Evolutionary conservation across 1,284 basidiomycete species (phyloP).

Genomic region (Phellopilus nigrolimitatus): DNA sequence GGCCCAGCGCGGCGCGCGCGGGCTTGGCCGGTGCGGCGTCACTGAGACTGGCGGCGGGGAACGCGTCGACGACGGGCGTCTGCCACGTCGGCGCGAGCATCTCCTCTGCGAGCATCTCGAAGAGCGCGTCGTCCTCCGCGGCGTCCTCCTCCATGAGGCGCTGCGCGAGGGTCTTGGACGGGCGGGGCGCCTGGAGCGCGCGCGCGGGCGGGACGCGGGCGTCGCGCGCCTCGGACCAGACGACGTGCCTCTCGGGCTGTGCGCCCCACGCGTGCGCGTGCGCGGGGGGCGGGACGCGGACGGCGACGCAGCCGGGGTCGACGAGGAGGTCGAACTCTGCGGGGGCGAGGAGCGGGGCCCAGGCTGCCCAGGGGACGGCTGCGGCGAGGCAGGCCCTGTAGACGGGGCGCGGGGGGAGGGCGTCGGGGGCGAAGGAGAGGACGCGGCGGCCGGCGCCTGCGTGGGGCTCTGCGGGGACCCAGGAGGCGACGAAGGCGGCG

Average conservation of each 20-base stretch:
- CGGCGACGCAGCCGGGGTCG: slow-evolving; percentile 68
- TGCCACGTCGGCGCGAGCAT: slow-evolving; percentile 61
- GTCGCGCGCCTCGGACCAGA: slow-evolving; percentile 50
- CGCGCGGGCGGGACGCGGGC: slow-evolving; percentile 21
- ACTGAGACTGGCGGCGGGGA: slow-evolving; percentile 37
- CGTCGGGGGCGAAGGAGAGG: slow-evolving; percentile 63
- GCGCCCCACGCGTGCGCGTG: slow-evolving; percentile 35
- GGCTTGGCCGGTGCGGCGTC: slow-evolving; percentile 42
- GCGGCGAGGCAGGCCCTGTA: slow-evolving; percentile 63
- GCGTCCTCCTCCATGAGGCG: slow-evolving; percentile 61
- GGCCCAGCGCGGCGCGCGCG: slow-evolving; percentile 59
- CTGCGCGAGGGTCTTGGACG: slow-evolving; percentile 61
- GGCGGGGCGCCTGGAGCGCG: background rate
- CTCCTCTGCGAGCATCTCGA: slow-evolving; percentile 67
- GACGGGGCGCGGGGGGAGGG: slow-evolving; percentile 63
- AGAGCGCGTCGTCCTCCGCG: slow-evolving; percentile 66
- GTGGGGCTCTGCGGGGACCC: slow-evolving; percentile 57
- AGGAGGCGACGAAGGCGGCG: slow-evolving; percentile 58
- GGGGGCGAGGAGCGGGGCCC: slow-evolving; percentile 63
- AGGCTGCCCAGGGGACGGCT: slow-evolving; percentile 70
- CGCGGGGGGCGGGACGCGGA: no score
- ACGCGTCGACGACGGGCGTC: slow-evolving; percentile 55
- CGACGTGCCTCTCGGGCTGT: slow-evolving; percentile 40
- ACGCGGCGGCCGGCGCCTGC: slow-evolving; percentile 67
- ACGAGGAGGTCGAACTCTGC: slow-evolving; percentile 72